Evolutionary conservation across 306 rosid species (phyloP).

Genomic region (Vigna angularis): DNA sequence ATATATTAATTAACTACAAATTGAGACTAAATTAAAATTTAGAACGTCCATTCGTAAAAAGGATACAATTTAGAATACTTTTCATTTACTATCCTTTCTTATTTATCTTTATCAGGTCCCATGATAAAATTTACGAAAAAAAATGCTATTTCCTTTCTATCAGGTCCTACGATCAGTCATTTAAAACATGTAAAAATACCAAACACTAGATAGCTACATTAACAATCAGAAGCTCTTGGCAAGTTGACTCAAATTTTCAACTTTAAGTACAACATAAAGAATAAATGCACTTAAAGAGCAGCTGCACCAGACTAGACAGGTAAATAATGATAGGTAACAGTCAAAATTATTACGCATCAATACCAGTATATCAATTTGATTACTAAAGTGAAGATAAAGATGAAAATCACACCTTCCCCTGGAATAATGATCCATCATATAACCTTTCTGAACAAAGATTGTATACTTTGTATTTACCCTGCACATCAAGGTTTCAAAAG

Average conservation of each 20-base stretch:
- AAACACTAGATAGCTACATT: background rate
- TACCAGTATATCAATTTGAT: slow-evolving; percentile 36
- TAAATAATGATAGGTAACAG: slow-evolving; percentile 13
- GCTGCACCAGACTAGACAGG: slow-evolving; percentile 23
- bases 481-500: slow-evolving; percentile 48
- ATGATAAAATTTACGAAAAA: slow-evolving; percentile 1
- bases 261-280: background rate
- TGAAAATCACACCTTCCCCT: slow-evolving; percentile 78
- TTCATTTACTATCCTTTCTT: background rate
- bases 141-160: background rate
- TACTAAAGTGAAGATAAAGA: slow-evolving; percentile 38
- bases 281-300: background rate
- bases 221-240: slow-evolving; percentile 7
- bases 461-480: slow-evolving; percentile 96
- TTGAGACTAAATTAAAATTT: background rate
- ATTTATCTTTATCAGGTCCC: background rate
- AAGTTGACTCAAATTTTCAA: slow-evolving; percentile 32
- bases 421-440: slow-evolving; percentile 89
- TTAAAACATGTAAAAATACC: slow-evolving; percentile 19
- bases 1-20: background rate
- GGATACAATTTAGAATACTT: background rate
- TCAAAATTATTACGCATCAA: slow-evolving; percentile 31
- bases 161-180: background rate
- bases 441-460: slow-evolving; percentile 98
- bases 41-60: background rate